These are phyloP conservation scores for Paramecium pentaurelia DNA, from an alignment of 73 alveolate species.

Conservation along the genomic window DNA sequence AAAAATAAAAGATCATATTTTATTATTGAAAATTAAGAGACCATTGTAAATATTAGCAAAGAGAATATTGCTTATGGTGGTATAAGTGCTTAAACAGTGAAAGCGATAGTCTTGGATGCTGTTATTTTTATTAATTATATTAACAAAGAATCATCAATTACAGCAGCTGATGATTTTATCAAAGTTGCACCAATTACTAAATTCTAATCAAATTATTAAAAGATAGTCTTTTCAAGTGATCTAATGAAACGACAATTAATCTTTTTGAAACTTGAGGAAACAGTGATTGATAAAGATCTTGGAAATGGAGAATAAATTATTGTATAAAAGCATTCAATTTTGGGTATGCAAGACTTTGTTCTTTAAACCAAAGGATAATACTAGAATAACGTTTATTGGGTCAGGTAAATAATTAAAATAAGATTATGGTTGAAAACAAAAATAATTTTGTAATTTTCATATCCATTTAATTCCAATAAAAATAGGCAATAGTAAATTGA, in stretches of 20 bases:
- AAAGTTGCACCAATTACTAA: not conserved
- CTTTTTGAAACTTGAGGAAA: not conserved
- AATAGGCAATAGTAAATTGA: too few species aligned
- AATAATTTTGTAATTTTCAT: too few species aligned
- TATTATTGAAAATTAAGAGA: not conserved
- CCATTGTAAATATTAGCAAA: not conserved
- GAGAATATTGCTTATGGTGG: not conserved
- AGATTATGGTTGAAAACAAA: not conserved
- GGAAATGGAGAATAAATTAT: not conserved
- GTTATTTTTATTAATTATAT: not conserved
- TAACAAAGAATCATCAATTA: not conserved
- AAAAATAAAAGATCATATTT: not conserved
- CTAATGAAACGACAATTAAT: not conserved
- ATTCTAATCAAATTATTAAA: not conserved
- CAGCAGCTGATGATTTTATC: not conserved
- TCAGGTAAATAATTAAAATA: not conserved
- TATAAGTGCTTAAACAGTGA: not conserved
- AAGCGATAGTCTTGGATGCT: not conserved
- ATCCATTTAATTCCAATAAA: too few species aligned
- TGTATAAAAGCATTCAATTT: not conserved
- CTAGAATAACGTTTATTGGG: not conserved
- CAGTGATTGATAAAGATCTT: not conserved
- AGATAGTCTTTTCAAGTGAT: not conserved
- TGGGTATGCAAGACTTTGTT: not conserved
- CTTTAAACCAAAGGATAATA: not conserved